These are phyloP conservation scores for Citrullus colocynthis DNA, from an alignment of 306 rosid species.

Conservation along the genomic window DNA sequence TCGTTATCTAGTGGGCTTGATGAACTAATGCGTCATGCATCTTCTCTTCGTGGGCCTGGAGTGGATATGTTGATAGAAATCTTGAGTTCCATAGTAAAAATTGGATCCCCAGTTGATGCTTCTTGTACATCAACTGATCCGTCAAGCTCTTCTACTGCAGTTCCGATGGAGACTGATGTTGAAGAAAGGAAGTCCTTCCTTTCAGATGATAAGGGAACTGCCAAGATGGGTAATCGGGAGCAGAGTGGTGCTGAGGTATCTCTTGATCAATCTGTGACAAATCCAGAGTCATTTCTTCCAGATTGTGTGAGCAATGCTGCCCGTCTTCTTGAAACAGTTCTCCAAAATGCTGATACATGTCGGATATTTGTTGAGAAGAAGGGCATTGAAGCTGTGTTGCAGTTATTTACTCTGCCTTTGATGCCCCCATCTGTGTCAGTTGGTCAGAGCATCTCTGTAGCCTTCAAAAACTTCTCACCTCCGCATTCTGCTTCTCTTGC, in stretches of 20 bases:
- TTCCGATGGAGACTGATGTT: slow-evolving; percentile 90
- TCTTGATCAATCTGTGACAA: slow-evolving; percentile 34
- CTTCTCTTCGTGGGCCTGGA: slow-evolving; percentile 85
- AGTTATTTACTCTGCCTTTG: slow-evolving; percentile 68
- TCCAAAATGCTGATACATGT: slow-evolving; percentile 95
- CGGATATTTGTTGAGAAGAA: slow-evolving; percentile 90
- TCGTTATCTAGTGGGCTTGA: slow-evolving; percentile 87
- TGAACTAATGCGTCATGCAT: slow-evolving; percentile 93
- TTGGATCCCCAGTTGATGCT: slow-evolving; percentile 59
- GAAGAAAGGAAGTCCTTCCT: slow-evolving; percentile 43
- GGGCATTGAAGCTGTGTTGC: slow-evolving; percentile 88
- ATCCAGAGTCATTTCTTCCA: slow-evolving; percentile 65
- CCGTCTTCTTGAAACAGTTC: slow-evolving; percentile 85
- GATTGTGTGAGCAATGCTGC: slow-evolving; percentile 81
- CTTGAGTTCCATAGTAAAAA: slow-evolving; percentile 47
- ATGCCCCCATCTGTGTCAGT: slow-evolving; percentile 68
- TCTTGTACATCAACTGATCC: slow-evolving; percentile 38
- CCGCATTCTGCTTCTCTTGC: slow-evolving; percentile 92
- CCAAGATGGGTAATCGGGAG: slow-evolving; percentile 45
- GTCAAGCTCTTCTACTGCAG: slow-evolving; percentile 46
- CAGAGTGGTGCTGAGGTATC: slow-evolving; percentile 40
- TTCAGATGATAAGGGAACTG: slow-evolving; percentile 42
- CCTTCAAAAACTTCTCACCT: slow-evolving; percentile 86
- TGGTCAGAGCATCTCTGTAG: slow-evolving; percentile 82
- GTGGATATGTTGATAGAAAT: slow-evolving; percentile 94